Conservation (phyloP, 805 yeast genomes). For the Yamadazyma endophytica region DNA sequence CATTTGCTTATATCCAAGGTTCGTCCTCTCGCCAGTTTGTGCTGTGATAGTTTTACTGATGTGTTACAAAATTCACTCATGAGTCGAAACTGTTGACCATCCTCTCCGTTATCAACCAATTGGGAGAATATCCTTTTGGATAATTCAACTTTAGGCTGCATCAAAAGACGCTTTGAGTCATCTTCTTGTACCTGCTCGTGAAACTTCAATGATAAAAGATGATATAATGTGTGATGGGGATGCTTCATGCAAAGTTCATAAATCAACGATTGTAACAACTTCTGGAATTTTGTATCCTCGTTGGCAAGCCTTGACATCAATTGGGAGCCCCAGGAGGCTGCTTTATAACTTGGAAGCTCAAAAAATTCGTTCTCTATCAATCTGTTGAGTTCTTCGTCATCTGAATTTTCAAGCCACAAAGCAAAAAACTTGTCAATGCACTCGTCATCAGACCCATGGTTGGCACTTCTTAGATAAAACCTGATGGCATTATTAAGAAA, state of each 20-base stretch:
- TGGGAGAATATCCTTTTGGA: slow-evolving; percentile 47
- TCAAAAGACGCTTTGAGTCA: slow-evolving; percentile 30
- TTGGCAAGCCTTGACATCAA: slow-evolving; percentile 63
- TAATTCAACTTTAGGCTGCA: slow-evolving; percentile 40
- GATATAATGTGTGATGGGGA: slow-evolving; percentile 72
- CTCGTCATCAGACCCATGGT: slow-evolving; percentile 45
- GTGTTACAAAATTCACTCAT: slow-evolving; percentile 50
- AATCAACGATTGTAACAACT: slow-evolving; percentile 44
- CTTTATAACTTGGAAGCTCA: slow-evolving; percentile 52
- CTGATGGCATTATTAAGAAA: slow-evolving; percentile 53
- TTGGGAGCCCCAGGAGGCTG: slow-evolving; percentile 81
- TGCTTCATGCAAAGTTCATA: slow-evolving; percentile 46
- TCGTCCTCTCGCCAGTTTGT: slow-evolving; percentile 33
- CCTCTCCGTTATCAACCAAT: slow-evolving; percentile 2
- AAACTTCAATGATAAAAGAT: slow-evolving; percentile 52
- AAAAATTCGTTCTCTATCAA: slow-evolving; percentile 34
- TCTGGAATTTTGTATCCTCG: slow-evolving; percentile 53
- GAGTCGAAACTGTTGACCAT: slow-evolving; percentile 30
- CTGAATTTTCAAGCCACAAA: slow-evolving; percentile 69
- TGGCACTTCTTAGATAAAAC: slow-evolving; percentile 57
- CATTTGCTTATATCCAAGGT: slow-evolving; percentile 25
- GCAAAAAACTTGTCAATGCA: slow-evolving; percentile 71
- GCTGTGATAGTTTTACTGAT: slow-evolving; percentile 48
- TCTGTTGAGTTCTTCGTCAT: slow-evolving; percentile 39
- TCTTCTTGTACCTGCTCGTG: slow-evolving; percentile 32